Percentiles rank a stretch among this genome's conserved stretches.
These are phyloP conservation scores for Sarcocystis neurona DNA, from an alignment of 169 alveolate genomes.

Conservation along the genomic window DNA sequence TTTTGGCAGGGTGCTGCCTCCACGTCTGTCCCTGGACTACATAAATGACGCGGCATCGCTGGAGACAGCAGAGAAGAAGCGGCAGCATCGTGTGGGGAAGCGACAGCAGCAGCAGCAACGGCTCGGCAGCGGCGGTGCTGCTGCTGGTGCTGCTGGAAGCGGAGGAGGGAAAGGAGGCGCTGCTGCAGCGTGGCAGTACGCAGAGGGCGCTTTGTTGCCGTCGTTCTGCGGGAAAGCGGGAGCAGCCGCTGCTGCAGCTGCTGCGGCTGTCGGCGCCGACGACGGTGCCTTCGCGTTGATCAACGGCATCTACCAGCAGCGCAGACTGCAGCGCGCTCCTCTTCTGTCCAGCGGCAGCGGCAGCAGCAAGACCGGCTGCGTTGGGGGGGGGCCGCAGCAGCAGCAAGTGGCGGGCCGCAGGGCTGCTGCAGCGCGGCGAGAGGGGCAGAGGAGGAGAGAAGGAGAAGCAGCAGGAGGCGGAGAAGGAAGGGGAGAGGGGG, in stretches of 20 bases:
- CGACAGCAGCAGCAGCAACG: no score
- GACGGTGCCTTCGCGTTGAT: conserved; percentile 8
- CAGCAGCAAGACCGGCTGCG: background rate
- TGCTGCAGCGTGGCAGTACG: conserved; percentile 8
- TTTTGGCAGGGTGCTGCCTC: background rate
- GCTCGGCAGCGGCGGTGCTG: no score
- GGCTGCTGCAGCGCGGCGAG: background rate
- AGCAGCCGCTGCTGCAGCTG: background rate
- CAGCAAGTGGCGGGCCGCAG: background rate
- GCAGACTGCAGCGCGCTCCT: no score
- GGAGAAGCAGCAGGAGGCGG: background rate
- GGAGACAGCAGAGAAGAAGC: no score
- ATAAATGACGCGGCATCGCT: background rate
- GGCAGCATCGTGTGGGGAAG: no score
- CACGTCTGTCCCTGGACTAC: conserved; percentile 4
- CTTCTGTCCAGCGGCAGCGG: background rate
- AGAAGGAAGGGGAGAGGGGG: background rate
- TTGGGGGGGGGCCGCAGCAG: background rate
- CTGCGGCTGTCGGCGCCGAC: background rate
- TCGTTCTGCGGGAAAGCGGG: background rate
- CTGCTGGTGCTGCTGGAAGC: background rate
- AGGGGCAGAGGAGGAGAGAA: background rate
- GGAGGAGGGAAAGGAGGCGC: no score
- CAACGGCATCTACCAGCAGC: conserved; percentile 7
- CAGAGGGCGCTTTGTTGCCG: background rate